Percentiles rank a stretch among this genome's conserved stretches.
phyloP scores from a whole-genome alignment of 805 yeast genomes.

The Pichia kluyveri region DNA sequence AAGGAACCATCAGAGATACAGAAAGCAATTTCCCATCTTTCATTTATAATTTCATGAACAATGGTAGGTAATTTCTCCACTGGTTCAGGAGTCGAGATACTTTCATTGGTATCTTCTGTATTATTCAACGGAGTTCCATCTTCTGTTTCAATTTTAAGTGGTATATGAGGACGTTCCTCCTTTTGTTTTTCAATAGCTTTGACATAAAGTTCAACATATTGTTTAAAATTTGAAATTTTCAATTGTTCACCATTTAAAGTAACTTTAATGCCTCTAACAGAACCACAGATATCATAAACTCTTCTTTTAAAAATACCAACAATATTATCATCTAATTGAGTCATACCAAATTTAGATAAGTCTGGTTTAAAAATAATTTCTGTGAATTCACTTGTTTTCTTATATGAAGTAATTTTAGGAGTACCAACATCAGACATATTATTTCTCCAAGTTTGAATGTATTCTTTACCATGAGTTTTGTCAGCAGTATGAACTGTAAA shows the following conservation, averaged over 20 bases:
- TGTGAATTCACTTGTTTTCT: constrained; percentile 67
- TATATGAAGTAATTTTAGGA: constrained; percentile 58
- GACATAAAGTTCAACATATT: constrained; percentile 82
- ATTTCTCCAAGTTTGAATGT: constrained; percentile 76
- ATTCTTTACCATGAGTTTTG: constrained; percentile 46
- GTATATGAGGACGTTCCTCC: constrained; percentile 20
- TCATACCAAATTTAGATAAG: constrained; percentile 76
- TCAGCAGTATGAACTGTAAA: constrained; percentile 89
- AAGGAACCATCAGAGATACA: constrained; percentile 85
- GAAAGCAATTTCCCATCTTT: constrained; percentile 94
- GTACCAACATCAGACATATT: constrained; percentile 76
- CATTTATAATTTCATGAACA: constrained; percentile 72
- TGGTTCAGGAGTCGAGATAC: constrained; percentile 7
- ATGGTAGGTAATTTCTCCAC: constrained; percentile 42
- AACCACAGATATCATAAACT: constrained; percentile 92
- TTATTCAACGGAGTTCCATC: neutral
- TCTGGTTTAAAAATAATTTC: constrained; percentile 87
- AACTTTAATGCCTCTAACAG: constrained; percentile 76
- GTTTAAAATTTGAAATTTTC: constrained; percentile 67
- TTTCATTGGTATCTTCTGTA: constrained; percentile 6
- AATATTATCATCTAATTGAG: constrained; percentile 70
- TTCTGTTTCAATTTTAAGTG: constrained; percentile 7
- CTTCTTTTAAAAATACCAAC: constrained; percentile 83
- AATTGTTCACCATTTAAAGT: constrained; percentile 67
- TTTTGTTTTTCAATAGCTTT: constrained; percentile 56